phyloP scores from a whole-genome alignment of 2,329 filamentous ascomycete species.

The Botrytis fabae region DNA sequence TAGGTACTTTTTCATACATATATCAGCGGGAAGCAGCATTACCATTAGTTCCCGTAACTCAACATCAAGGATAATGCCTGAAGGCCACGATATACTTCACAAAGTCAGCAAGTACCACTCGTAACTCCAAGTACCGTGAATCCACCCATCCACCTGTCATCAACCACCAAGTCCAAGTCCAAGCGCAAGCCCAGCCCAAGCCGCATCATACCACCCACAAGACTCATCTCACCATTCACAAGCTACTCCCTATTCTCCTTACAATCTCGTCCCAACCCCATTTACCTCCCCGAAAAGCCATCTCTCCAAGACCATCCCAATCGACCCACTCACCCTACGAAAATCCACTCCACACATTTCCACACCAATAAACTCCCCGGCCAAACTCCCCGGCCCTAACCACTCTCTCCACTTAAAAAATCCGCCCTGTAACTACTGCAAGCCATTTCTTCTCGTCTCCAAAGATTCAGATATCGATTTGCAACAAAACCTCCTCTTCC shows the following conservation, averaged over 20 bases:
- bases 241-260: not conserved
- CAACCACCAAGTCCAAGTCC: not conserved
- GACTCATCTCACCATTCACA: not conserved
- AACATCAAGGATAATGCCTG: not conserved
- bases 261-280: not conserved
- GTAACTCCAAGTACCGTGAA: not conserved
- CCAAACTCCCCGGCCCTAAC: not conserved
- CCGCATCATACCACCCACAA: not conserved
- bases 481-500: slow-evolving; percentile 25
- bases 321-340: not conserved
- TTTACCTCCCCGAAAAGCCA: not conserved
- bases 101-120: not conserved
- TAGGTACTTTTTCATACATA: not conserved
- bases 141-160: not conserved
- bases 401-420: not conserved
- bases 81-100: not conserved
- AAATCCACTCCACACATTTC: not conserved
- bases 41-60: not conserved
- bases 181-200: not conserved
- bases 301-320: not conserved
- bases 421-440: not conserved
- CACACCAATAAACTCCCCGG: slow-evolving; percentile 10
- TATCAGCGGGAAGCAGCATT: not conserved
- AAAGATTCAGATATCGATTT: slow-evolving; percentile 25
- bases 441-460: slow-evolving; percentile 21